Evolutionary conservation across 306 rosid species (phyloP).

Genomic region (Vicia sativa): DNA sequence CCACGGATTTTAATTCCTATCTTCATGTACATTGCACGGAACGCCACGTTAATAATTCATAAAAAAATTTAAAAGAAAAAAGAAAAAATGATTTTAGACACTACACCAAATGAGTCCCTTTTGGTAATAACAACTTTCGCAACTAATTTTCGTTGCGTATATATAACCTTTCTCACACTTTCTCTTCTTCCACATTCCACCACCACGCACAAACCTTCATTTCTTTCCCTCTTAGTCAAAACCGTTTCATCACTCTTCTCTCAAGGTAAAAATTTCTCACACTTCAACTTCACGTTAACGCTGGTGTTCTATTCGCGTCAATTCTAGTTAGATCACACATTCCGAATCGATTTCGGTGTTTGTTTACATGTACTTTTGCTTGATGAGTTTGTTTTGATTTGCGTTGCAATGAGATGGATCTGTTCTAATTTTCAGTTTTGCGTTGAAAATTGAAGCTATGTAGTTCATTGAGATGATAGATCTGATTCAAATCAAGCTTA

Average conservation of each 20-base stretch:
- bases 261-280: constrained; percentile 26
- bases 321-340: constrained; percentile 16
- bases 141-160: constrained; percentile 54
- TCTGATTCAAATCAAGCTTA: constrained; percentile 34
- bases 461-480: constrained; percentile 39
- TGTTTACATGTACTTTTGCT: not conserved
- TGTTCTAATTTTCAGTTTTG: constrained; percentile 29
- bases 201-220: not conserved
- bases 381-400: constrained; percentile 29
- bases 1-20: too few species aligned
- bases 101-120: constrained; percentile 42
- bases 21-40: too few species aligned
- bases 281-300: not conserved
- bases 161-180: constrained; percentile 41
- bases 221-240: constrained; percentile 26
- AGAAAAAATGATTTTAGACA: not conserved
- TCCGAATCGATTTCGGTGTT: not conserved
- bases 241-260: constrained; percentile 27
- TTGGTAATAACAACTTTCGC: constrained; percentile 25
- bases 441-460: constrained; percentile 5
- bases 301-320: not conserved
- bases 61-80: too few species aligned
- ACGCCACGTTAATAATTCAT: too few species aligned
- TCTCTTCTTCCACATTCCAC: constrained; percentile 10
- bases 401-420: constrained; percentile 43